Evolutionary conservation across 1,284 basidiomycete genomes (phyloP).

Genomic region (Microbotryum silenes-acaulis): DNA sequence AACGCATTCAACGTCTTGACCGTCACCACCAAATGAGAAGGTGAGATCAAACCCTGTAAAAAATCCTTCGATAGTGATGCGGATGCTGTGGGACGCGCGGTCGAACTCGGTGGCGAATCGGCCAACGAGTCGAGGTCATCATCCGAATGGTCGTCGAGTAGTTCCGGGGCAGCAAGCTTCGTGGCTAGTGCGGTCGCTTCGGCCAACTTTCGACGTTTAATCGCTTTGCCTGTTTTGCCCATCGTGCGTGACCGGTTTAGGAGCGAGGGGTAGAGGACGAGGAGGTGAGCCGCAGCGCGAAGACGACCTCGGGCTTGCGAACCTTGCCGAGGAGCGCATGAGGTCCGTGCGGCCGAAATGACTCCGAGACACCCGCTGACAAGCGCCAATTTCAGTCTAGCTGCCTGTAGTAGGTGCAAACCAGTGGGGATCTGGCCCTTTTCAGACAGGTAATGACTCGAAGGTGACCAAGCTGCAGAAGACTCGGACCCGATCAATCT

Average conservation of each 20-base stretch:
- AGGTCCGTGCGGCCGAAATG: too few relatives aligned
- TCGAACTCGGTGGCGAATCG: neutral
- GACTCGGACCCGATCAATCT: too few relatives aligned
- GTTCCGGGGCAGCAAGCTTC: neutral
- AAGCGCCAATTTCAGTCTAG: too few relatives aligned
- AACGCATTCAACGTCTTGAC: conserved; percentile 9
- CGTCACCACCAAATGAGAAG: conserved; percentile 6
- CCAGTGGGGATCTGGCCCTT: too few relatives aligned
- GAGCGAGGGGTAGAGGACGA: too few relatives aligned
- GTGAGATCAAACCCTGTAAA: conserved; percentile 6
- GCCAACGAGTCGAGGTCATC: neutral
- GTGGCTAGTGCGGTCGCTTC: neutral
- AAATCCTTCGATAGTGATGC: neutral
- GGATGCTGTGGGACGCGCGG: neutral
- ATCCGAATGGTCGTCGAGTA: neutral
- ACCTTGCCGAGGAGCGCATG: too few relatives aligned
- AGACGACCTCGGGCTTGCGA: too few relatives aligned
- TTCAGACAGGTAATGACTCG: too few relatives aligned
- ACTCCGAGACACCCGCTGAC: too few relatives aligned
- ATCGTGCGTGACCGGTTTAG: neutral
- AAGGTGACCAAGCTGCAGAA: too few relatives aligned
- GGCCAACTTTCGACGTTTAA: neutral
- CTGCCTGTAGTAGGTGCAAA: too few relatives aligned
- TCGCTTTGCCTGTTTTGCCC: conserved; percentile 13
- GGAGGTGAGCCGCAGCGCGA: too few relatives aligned